Percentiles rank a stretch among this genome's conserved stretches.
Conservation (phyloP, 768 basidiomycete species). For the Termitomyces eurrhizus region DNA sequence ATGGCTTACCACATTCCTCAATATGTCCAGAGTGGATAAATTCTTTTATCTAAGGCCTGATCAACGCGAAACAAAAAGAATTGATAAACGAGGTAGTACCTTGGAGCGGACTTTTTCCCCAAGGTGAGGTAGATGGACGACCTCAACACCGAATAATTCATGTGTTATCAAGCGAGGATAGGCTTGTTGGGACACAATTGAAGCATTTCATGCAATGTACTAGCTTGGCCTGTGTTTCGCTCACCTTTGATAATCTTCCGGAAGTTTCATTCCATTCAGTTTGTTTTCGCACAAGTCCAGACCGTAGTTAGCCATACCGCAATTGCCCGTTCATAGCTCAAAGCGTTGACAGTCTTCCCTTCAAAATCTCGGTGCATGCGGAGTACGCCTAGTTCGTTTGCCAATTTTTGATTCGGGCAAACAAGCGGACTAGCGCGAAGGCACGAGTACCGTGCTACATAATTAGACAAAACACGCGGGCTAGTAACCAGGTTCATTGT, state of each 20-base stretch:
- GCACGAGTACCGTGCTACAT: conserved; percentile 51
- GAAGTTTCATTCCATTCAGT: neutral
- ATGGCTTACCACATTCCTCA: conserved; percentile 50
- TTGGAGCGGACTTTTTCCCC: conserved; percentile 50
- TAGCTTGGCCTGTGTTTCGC: neutral
- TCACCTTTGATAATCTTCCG: conserved; percentile 46
- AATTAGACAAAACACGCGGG: conserved; percentile 23
- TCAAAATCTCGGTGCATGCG: conserved; percentile 59
- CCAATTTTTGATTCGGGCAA: conserved; percentile 66
- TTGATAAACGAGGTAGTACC: conserved; percentile 24
- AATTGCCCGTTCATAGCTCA: conserved; percentile 72
- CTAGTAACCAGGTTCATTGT: conserved; percentile 7
- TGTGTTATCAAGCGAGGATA: conserved; percentile 42
- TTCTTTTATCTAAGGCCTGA: conserved; percentile 51
- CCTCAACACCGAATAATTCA: conserved; percentile 31
- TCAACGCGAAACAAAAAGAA: neutral
- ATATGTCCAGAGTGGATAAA: conserved; percentile 53
- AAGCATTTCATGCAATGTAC: neutral
- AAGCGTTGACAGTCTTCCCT: conserved; percentile 59
- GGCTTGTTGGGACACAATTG: conserved; percentile 28
- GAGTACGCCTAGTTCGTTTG: conserved; percentile 55
- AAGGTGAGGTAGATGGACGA: conserved; percentile 41
- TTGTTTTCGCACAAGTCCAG: conserved; percentile 15
- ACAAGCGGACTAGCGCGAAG: conserved; percentile 60
- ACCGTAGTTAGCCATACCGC: conserved; percentile 40